Conservation (phyloP, 2,329 filamentous ascomycete genomes). For the Neopestalotiopsis clavispora region DNA sequence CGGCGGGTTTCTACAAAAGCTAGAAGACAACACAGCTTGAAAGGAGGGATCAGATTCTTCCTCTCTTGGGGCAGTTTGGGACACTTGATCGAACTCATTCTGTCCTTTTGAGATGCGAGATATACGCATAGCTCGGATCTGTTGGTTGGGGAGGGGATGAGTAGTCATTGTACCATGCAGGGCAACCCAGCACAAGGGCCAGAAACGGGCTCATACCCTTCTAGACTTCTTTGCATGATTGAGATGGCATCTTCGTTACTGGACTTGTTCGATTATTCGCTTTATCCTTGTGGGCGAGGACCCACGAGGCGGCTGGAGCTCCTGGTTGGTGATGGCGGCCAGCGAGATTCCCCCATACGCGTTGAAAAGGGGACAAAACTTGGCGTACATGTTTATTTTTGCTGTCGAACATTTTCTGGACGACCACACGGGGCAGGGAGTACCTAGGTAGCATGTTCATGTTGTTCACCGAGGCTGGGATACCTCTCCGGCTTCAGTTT, state of each 20-base stretch:
- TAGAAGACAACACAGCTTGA: constrained; percentile 12
- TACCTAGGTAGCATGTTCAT: constrained; percentile 26
- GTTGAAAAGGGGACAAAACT: constrained; percentile 30
- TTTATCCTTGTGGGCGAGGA: constrained; percentile 37
- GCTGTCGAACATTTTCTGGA: constrained; percentile 17
- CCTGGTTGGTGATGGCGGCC: constrained; percentile 28
- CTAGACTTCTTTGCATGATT: constrained; percentile 59
- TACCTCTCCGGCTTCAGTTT: constrained; percentile 18
- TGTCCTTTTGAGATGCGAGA: not conserved
- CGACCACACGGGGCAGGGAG: constrained; percentile 25
- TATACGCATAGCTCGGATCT: not conserved
- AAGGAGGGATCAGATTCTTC: not conserved
- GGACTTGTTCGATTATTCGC: constrained; percentile 43
- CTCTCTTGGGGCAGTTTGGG: not conserved
- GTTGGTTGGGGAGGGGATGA: not conserved
- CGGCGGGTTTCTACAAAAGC: constrained; percentile 4
- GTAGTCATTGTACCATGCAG: not conserved
- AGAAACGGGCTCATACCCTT: constrained; percentile 30
- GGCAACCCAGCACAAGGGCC: constrained; percentile 9
- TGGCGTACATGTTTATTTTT: constrained; percentile 38
- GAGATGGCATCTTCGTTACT: constrained; percentile 51
- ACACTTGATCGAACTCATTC: not conserved
- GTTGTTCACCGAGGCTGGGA: constrained; percentile 28
- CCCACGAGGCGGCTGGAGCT: constrained; percentile 37
- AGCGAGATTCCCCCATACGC: constrained; percentile 31